A percentile compares a stretch with the other conserved stretches of the same genome.
Conservation (phyloP, 192 early-diverging fungal genomes). For the Entomortierella parvispora region DNA sequence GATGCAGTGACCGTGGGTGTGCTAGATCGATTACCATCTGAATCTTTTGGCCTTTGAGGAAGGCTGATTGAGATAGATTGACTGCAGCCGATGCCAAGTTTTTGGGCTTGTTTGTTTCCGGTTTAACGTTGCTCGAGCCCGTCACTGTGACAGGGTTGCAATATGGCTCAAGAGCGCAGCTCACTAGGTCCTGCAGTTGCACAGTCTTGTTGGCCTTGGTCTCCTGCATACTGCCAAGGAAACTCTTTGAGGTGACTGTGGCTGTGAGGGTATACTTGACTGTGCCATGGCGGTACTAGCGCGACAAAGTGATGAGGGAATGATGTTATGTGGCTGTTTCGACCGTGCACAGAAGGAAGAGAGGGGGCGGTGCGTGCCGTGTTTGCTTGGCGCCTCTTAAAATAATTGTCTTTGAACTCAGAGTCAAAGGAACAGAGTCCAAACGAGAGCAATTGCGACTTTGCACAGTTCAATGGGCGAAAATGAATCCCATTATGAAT, state of each 20-base stretch:
- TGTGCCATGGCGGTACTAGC: conserved; percentile 36
- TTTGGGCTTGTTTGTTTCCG: conserved; percentile 29
- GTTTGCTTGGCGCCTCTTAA: too few species aligned
- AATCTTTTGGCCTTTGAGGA: conserved; percentile 11
- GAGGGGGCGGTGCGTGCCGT: too few species aligned
- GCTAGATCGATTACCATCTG: conserved; percentile 6
- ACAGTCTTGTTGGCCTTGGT: conserved; percentile 8
- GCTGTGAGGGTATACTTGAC: conserved; percentile 35
- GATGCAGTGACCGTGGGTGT: conserved; percentile 10
- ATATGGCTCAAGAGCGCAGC: conserved; percentile 3
- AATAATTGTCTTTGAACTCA: too few species aligned
- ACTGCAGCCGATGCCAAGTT: conserved; percentile 19
- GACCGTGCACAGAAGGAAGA: neutral
- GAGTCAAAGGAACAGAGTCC: neutral
- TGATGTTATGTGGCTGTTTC: neutral
- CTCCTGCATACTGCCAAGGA: conserved; percentile 37
- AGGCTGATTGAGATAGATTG: conserved; percentile 22
- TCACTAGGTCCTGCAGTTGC: conserved; percentile 24
- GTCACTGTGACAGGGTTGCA: conserved; percentile 9
- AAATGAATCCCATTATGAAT: neutral
- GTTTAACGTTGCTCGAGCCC: conserved; percentile 19
- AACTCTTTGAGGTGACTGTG: neutral
- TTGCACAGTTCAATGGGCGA: neutral
- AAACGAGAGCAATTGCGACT: neutral
- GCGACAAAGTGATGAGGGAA: neutral